A percentile compares a stretch with the other conserved stretches of the same genome.
Conservation (phyloP, 2,329 filamentous ascomycete species). For the Metarhizium brunneum region DNA sequence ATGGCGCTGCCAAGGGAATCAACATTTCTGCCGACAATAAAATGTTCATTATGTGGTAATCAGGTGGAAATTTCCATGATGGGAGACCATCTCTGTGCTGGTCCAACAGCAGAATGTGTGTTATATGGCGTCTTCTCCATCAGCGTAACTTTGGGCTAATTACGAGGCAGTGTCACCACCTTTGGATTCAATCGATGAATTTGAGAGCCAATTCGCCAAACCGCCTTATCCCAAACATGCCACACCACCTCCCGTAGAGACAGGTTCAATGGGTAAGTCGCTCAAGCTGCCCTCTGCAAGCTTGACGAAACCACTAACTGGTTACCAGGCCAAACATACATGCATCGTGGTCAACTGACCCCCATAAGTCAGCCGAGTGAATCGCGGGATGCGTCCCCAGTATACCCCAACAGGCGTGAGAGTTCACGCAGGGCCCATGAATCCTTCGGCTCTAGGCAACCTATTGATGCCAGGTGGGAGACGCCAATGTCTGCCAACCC, state of each 20-base stretch:
- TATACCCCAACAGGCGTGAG: slow-evolving; percentile 39
- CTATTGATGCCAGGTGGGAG: neutral
- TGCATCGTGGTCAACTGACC: slow-evolving; percentile 49
- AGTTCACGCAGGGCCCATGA: slow-evolving; percentile 34
- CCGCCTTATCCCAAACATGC: slow-evolving; percentile 26
- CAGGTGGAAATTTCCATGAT: slow-evolving; percentile 78
- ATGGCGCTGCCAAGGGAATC: slow-evolving; percentile 51
- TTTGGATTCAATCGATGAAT: slow-evolving; percentile 20
- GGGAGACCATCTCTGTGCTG: slow-evolving; percentile 71
- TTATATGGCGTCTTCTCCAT: neutral
- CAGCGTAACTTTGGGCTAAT: neutral
- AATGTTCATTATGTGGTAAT: slow-evolving; percentile 71
- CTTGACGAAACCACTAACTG: neutral
- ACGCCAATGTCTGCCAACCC: neutral
- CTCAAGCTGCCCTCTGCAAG: too few species aligned
- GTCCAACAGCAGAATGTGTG: slow-evolving; percentile 38
- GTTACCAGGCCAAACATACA: slow-evolving; percentile 22
- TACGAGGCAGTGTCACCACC: slow-evolving; percentile 27
- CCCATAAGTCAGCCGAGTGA: slow-evolving; percentile 52
- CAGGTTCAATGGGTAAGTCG: slow-evolving; percentile 41
- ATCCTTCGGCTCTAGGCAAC: slow-evolving; percentile 28
- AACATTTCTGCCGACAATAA: slow-evolving; percentile 71
- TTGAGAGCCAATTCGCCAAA: slow-evolving; percentile 14
- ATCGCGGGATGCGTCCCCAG: slow-evolving; percentile 55
- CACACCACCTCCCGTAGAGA: slow-evolving; percentile 40